Percentiles rank a stretch among this genome's conserved stretches.
Conservation (phyloP, 768 basidiomycete genomes). For the Cystofilobasidium capitatum region DNA sequence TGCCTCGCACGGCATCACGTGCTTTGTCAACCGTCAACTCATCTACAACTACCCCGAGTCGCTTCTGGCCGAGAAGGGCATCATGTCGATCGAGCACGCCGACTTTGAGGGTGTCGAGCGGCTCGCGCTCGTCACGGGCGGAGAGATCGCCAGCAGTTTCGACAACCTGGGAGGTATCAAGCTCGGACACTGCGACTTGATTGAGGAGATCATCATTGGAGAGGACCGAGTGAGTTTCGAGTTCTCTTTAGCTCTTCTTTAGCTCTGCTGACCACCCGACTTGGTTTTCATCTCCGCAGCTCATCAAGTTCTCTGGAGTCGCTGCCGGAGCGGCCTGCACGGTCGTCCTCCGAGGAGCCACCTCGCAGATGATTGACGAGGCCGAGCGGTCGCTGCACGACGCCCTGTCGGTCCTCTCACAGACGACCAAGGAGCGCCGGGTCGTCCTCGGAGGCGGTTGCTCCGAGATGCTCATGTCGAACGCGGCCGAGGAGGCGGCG, state of each 20-base stretch:
- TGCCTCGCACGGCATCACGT: conserved; percentile 86
- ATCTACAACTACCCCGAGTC: conserved; percentile 99
- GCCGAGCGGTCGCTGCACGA: conserved; percentile 96
- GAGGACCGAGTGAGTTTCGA: conserved; percentile 74
- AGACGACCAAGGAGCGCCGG: conserved; percentile 94
- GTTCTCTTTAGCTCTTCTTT: neutral
- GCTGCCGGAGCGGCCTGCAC: conserved; percentile 97
- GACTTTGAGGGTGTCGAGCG: conserved; percentile 99
- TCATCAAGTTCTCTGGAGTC: conserved; percentile 99
- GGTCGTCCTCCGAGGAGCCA: conserved; percentile 92
- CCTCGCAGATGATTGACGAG: conserved; percentile 98
- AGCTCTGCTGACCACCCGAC: neutral
- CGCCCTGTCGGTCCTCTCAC: conserved; percentile 90
- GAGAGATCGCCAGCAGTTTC: conserved; percentile 93
- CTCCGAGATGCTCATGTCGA: conserved; percentile 96
- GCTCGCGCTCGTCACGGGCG: conserved; percentile 88
- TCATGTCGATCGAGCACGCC: conserved; percentile 94
- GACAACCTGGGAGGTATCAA: conserved; percentile 85
- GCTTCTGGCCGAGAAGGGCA: conserved; percentile 84
- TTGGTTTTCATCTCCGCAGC: conserved; percentile 44
- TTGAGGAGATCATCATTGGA: conserved; percentile 98
- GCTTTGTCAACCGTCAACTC: conserved; percentile 94
- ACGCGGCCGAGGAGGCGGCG: conserved; percentile 80
- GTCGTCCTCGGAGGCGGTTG: conserved; percentile 93
- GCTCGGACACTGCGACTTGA: conserved; percentile 82